These are phyloP conservation scores for Clarireedia paspali DNA, from an alignment of 2,329 filamentous ascomycete species.

Conservation along the genomic window DNA sequence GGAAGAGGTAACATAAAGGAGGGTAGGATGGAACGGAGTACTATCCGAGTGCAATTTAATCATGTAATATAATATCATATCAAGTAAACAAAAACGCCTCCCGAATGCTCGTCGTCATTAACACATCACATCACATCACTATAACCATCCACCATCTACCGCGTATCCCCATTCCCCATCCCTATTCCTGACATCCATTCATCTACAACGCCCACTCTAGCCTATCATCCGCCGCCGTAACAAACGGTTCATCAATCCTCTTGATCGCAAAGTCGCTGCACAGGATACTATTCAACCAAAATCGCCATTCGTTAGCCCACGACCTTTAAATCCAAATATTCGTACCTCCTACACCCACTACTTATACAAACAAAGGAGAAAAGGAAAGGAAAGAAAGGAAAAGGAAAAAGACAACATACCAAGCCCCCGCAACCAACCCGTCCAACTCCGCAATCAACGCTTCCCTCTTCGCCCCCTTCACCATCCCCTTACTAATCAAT, in stretches of 20 bases:
- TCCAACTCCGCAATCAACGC: slow-evolving; percentile 83
- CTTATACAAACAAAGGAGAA: not conserved
- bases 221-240: slow-evolving; percentile 62
- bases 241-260: slow-evolving; percentile 87
- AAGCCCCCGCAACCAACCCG: slow-evolving; percentile 81
- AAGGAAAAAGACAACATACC: slow-evolving; percentile 45
- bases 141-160: not conserved
- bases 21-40: no score
- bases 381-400: not conserved
- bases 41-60: no score
- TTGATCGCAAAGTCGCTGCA: slow-evolving; percentile 95
- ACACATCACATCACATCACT: not conserved
- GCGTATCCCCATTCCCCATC: not conserved
- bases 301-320: no score
- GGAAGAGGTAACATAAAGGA: no score
- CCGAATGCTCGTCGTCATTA: no score
- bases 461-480: slow-evolving; percentile 65
- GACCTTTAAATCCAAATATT: not conserved
- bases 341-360: not conserved
- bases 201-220: slow-evolving; percentile 63
- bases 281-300: slow-evolving; percentile 57
- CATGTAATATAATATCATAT: no score
- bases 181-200: not conserved
- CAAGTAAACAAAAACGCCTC: no score
- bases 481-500: slow-evolving; percentile 70